A percentile compares a stretch with the other conserved stretches of the same genome.
These are phyloP conservation scores for Talaromyces sp. DNA, from an alignment of 2,329 filamentous ascomycete genomes.

Conservation along the genomic window DNA sequence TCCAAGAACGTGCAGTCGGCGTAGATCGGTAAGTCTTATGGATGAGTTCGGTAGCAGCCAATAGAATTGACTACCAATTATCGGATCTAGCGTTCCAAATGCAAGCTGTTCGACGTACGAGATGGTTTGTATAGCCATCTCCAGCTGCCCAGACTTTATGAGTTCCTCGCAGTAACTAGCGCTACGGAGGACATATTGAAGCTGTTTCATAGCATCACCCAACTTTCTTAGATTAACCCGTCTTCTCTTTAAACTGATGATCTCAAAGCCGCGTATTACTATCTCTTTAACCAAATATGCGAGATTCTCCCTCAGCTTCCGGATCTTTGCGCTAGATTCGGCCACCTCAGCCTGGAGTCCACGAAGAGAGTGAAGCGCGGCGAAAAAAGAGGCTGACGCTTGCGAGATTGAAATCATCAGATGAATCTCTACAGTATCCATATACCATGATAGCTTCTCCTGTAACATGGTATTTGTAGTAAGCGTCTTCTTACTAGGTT, in stretches of 20 bases:
- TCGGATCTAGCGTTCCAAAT: constrained; percentile 18
- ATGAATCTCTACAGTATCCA: constrained; percentile 98
- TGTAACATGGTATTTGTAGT: constrained; percentile 96
- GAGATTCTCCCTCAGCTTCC: constrained; percentile 73
- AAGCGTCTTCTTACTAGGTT: constrained; percentile 68
- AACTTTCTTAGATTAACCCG: constrained; percentile 81
- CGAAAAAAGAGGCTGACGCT: constrained; percentile 93
- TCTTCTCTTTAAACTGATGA: constrained; percentile 75
- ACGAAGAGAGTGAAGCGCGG: constrained; percentile 82
- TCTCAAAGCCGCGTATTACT: constrained; percentile 75
- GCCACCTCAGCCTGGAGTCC: constrained; percentile 89
- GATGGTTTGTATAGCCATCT: constrained; percentile 17
- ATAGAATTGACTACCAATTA: constrained; percentile 25
- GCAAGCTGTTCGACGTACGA: constrained; percentile 19
- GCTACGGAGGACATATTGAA: constrained; percentile 47
- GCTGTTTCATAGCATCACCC: constrained; percentile 75
- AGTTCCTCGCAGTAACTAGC: constrained; percentile 49
- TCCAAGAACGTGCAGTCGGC: constrained; percentile 72
- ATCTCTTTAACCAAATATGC: constrained; percentile 79
- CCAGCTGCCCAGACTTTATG: constrained; percentile 57
- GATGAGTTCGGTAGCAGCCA: constrained; percentile 28
- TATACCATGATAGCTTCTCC: constrained; percentile 98
- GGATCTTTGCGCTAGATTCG: constrained; percentile 83
- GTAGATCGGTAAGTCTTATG: constrained; percentile 61
- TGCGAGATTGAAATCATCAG: constrained; percentile 93